phyloP scores from a whole-genome alignment of 257 asterid species.

The Knoxia roxburghii region DNA sequence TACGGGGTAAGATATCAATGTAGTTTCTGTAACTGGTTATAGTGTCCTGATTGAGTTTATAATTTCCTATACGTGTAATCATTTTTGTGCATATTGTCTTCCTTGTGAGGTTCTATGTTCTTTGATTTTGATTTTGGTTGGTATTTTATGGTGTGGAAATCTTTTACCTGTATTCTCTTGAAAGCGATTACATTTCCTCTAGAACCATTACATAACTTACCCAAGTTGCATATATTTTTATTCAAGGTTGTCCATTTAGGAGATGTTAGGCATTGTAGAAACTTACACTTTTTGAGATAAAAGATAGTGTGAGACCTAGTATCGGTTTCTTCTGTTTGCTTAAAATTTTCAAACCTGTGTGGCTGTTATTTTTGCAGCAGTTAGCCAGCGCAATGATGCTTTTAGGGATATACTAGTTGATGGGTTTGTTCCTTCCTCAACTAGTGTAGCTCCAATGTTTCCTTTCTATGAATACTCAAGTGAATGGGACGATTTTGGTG shows the following conservation, averaged over 20 bases:
- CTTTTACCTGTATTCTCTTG: not conserved
- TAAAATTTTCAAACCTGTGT: not conserved
- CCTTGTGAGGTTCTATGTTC: not conserved
- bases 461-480: constrained; percentile 62
- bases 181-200: not conserved
- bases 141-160: not conserved
- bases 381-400: constrained; percentile 54
- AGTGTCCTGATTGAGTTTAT: not conserved
- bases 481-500: constrained; percentile 99
- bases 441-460: constrained; percentile 86
- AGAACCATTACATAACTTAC: not conserved
- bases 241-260: not conserved
- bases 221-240: not conserved
- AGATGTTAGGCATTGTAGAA: not conserved
- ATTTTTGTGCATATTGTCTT: not conserved
- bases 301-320: not conserved
- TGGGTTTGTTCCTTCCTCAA: constrained; percentile 74
- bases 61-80: not conserved
- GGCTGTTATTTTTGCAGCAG: constrained; percentile 40
- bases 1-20: not conserved
- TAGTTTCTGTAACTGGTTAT: not conserved
- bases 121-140: not conserved
- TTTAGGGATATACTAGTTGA: constrained; percentile 81
- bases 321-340: not conserved
- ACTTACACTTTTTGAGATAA: not conserved